A percentile compares a stretch with the other conserved stretches of the same genome.
Evolutionary conservation across 1,284 basidiomycete species (phyloP).

Genomic region (Cryptococcus jaspeensis): DNA sequence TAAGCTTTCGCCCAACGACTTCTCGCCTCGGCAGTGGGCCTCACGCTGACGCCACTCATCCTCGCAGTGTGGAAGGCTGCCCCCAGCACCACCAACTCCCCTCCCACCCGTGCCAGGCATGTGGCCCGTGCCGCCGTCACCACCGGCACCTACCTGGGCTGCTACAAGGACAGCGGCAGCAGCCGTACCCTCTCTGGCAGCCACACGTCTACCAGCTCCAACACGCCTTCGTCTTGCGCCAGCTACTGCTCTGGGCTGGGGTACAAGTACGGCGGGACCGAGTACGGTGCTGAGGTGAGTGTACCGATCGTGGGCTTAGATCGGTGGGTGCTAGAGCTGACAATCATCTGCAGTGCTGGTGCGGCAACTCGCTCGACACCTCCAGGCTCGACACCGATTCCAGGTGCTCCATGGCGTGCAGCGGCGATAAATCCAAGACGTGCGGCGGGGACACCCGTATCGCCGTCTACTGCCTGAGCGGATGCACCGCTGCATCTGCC

Average conservation of each 20-base stretch:
- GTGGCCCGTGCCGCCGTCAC: neutral
- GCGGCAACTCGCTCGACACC: slow-evolving; percentile 19
- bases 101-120: neutral
- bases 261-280: slow-evolving; percentile 24
- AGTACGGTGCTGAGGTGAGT: slow-evolving; percentile 24
- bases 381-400: slow-evolving; percentile 11
- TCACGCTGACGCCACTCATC: no score
- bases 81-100: no score
- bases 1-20: no score
- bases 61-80: no score
- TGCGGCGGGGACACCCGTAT: slow-evolving; percentile 31
- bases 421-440: slow-evolving; percentile 24
- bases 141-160: slow-evolving; percentile 25
- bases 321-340: neutral
- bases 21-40: neutral
- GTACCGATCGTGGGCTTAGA: neutral
- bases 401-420: slow-evolving; percentile 33
- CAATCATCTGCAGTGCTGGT: slow-evolving; percentile 3
- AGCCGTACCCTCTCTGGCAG: slow-evolving; percentile 19
- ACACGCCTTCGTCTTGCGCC: slow-evolving; percentile 21
- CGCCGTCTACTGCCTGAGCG: slow-evolving; percentile 9
- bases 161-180: slow-evolving; percentile 24
- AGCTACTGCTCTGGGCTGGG: slow-evolving; percentile 17
- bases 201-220: slow-evolving; percentile 5
- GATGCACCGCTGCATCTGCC: no score